Evolutionary conservation across 495 filamentous ascomycete genomes (phyloP), one percentile per base, ranked within the genome.

Genomic region (Arthonia radiata): DNA sequence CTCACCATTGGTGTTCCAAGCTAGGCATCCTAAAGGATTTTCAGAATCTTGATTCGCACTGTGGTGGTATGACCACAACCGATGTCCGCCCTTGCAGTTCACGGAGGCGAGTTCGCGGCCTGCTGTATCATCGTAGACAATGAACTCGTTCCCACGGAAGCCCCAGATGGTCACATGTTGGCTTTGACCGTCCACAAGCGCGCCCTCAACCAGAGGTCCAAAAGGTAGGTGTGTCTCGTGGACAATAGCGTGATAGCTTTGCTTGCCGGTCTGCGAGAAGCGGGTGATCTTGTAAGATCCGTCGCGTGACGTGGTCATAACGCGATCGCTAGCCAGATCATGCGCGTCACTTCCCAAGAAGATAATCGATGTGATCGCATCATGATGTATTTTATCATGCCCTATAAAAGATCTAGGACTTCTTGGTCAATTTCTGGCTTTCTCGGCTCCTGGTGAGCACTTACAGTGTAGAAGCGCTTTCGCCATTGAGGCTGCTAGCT

Each of bases 81-180:
- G 61, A 35, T 90, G 78, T 0, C 62, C 64, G 13, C 83, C 83
- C 11, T 82, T 81, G 38, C 86, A 91, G 10, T 77, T 64, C 6
- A 89, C 54, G 1, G 48, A 53, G 25, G 69, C 58, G 4, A 80
- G 41, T 37, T 82, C 72, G 14, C 58, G 50, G 17, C 72, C 59
- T 6, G 45, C 50, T 0, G 61, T 61, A 30, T 72, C 71, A 41
- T 89, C 74, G 60, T 74, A 81, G 13, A 77, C 56, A 9, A 91
- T 49, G 32, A 94, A 91, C 18, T 62, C 48, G 26, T 64, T 74
- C 30, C 72, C 64, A 14, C 57, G 62, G 46, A 92, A 94, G 8
- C 86, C 86, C 47, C 70, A 75, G 14, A 90, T 39, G 28, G 77
- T 51, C 1, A 92, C 52, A 17, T 73, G 42, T 8, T 30, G 37